Percentiles rank a stretch among this genome's conserved stretches.
Conservation (phyloP, 192 early-diverging fungal genomes). For the Backusella luteola region DNA sequence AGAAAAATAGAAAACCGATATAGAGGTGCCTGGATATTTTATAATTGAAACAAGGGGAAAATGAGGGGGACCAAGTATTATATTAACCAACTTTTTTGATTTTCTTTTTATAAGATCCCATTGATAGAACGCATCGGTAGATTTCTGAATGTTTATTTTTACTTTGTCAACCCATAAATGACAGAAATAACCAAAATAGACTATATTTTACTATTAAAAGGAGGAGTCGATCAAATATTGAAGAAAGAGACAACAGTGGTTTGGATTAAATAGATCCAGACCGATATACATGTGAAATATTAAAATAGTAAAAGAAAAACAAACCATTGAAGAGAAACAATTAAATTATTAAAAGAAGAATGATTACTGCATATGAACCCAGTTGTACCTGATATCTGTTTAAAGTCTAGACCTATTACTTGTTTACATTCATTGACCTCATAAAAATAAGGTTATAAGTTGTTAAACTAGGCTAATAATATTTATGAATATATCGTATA, state of each 20-base stretch:
- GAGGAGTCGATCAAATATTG: not conserved
- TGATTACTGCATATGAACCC: no score
- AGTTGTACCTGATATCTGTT: not conserved
- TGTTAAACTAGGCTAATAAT: no score
- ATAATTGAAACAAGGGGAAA: constrained; percentile 2
- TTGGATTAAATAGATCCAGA: not conserved
- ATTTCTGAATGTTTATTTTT: not conserved
- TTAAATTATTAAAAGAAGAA: not conserved
- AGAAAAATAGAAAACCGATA: not conserved
- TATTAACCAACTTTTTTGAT: not conserved
- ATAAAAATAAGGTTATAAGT: not conserved
- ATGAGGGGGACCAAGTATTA: no score
- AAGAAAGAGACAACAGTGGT: not conserved
- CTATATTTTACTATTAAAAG: not conserved
- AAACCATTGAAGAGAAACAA: not conserved
- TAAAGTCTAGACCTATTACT: not conserved
- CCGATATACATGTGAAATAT: not conserved
- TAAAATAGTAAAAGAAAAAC: not conserved
- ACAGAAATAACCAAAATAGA: not conserved
- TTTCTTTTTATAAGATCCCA: not conserved
- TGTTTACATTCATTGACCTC: not conserved
- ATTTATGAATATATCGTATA: no score
- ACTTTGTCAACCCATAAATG: not conserved
- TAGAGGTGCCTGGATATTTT: not conserved
- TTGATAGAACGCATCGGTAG: not conserved